Percentiles rank a stretch among this genome's conserved stretches.
phyloP scores from a whole-genome alignment of 148 eudicot species.

The Rhododendron ferrugineum region DNA sequence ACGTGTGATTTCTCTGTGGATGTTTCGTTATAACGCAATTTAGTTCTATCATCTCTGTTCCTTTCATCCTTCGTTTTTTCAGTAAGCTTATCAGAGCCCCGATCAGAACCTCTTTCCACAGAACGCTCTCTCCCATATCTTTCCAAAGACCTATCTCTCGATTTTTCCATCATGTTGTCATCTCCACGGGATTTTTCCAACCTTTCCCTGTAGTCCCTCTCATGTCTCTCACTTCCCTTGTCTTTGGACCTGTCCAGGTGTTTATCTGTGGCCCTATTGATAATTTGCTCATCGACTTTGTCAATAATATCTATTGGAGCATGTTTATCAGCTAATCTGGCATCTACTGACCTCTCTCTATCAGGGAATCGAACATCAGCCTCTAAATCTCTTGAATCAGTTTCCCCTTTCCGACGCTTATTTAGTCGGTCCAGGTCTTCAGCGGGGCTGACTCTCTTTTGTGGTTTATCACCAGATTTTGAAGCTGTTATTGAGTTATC shows the following conservation, averaged over 20 bases:
- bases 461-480: conserved; percentile 55
- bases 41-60: conserved; percentile 74
- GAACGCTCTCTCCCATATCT: conserved; percentile 85
- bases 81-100: conserved; percentile 53
- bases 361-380: conserved; percentile 55
- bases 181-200: conserved; percentile 67
- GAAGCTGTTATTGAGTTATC: conserved; percentile 34
- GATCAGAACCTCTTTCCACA: conserved; percentile 69
- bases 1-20: conserved; percentile 54
- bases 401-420: conserved; percentile 78
- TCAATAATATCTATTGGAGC: conserved; percentile 37
- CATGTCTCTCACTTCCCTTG: conserved; percentile 68
- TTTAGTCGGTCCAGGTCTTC: conserved; percentile 71
- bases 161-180: conserved; percentile 54
- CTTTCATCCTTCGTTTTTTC: conserved; percentile 73
- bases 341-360: conserved; percentile 49
- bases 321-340: conserved; percentile 41
- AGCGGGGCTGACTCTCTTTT: conserved; percentile 77
- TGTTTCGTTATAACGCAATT: conserved; percentile 57
- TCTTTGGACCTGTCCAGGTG: conserved; percentile 60
- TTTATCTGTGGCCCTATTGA: conserved; percentile 47
- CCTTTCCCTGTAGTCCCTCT: conserved; percentile 69
- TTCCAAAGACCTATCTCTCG: conserved; percentile 80
- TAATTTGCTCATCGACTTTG: conserved; percentile 45
- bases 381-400: conserved; percentile 58